phyloP scores from a whole-genome alignment of 1,284 basidiomycete genomes.

The Xerocomus tenax region DNA sequence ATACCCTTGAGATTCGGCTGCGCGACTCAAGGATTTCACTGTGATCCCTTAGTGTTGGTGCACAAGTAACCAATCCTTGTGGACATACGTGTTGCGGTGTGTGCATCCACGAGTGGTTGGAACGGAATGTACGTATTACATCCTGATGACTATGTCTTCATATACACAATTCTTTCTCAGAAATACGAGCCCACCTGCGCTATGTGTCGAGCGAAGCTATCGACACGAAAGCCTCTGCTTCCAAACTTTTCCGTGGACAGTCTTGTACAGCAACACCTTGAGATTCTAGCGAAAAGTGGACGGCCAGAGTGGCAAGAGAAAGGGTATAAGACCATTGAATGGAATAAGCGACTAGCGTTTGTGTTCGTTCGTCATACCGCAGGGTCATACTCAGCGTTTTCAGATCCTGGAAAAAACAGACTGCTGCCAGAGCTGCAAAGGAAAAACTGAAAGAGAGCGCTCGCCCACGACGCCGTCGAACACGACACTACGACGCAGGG shows the following conservation, averaged over 20 bases:
- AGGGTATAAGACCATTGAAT: slow-evolving; percentile 39
- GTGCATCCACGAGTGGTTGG: slow-evolving; percentile 45
- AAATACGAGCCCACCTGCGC: slow-evolving; percentile 37
- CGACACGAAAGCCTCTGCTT: slow-evolving; percentile 35
- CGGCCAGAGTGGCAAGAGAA: slow-evolving; percentile 39
- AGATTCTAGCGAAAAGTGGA: slow-evolving; percentile 34
- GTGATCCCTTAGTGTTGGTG: slow-evolving; percentile 36
- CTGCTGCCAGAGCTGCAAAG: slow-evolving; percentile 11
- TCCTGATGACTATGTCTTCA: background rate
- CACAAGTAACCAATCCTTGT: slow-evolving; percentile 50
- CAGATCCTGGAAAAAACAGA: slow-evolving; percentile 27
- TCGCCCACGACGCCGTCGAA: slow-evolving; percentile 10
- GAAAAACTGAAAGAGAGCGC: slow-evolving; percentile 15
- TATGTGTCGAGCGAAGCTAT: slow-evolving; percentile 40
- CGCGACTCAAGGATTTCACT: background rate
- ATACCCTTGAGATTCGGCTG: background rate
- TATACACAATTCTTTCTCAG: slow-evolving; percentile 19
- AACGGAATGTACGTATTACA: slow-evolving; percentile 32
- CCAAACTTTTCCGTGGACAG: slow-evolving; percentile 47
- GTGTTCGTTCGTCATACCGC: slow-evolving; percentile 9
- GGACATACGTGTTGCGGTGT: slow-evolving; percentile 50
- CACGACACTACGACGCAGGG: slow-evolving; percentile 11
- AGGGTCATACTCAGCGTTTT: background rate
- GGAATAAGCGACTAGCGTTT: slow-evolving; percentile 40
- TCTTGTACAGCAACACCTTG: slow-evolving; percentile 42